Evolutionary conservation across 208 protist species (phyloP), one percentile per base, ranked within the genome.

Genomic region (Trypanosoma theileri): DNA sequence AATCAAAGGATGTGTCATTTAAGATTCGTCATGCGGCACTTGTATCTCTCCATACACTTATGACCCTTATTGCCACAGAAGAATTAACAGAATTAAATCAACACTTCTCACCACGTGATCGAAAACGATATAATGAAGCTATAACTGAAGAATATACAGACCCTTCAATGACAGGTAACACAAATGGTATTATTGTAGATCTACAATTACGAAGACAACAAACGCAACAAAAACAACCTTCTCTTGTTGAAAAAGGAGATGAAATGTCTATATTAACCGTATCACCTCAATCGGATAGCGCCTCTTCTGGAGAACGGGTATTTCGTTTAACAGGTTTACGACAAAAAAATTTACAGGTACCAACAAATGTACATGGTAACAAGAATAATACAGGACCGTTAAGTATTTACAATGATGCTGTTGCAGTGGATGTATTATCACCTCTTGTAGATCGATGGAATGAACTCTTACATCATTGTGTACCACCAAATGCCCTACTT

Each of bases 371-470:
- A 42, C 46, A 17, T 26, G 22, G 40, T 19, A 21, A 48, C 16
- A 3, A 58, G 42, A 48, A 59, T 46, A 35, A 19, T 57, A 22
- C 28, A 35, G 28, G 28, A 35, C 71, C 63, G 22, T 16, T 76
- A 11, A 76, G 71, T 52, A 40, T 76, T 14, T 65, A 66, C 19
- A 76, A 76, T 50, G 40, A 59, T 17, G 64, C 64, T 51, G 71
- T 76, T 45, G 58, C 61, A 3, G 24, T 70, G 40, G 57, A 76
- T 66, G 64, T 76, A 22, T 55, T 69, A 7, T 13, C 22, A 12
- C 64, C 71, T 16, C 57, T 76, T 22, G 31, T 76, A 16, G 64
- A 76, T 24, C 62, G 64, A 13, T 76, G 71, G 71, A 66, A 57
- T 21, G 10, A 17, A 17, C 52, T 76, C 12, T 55, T 76, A 16